A percentile compares a stretch with the other conserved stretches of the same genome.
Conservation (phyloP, 2,329 filamentous ascomycete species). For the Ophiostoma novo-ulmi region DNA sequence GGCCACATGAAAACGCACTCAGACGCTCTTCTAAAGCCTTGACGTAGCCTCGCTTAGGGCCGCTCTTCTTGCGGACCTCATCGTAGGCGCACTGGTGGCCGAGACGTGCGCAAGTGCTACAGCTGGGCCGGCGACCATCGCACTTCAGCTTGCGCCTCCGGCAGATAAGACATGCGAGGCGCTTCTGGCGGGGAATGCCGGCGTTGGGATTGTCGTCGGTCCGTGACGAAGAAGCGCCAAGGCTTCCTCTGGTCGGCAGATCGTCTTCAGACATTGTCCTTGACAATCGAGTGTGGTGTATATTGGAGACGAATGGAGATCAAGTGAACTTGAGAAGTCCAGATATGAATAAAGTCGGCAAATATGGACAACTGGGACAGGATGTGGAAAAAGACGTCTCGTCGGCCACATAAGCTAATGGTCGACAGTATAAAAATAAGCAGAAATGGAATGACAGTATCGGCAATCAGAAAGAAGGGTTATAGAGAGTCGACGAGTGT, state of each 20-base stretch:
- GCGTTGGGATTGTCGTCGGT: slow-evolving; percentile 40
- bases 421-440: background rate
- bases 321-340: background rate
- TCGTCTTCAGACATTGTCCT: slow-evolving; percentile 30
- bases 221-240: slow-evolving; percentile 14
- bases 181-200: slow-evolving; percentile 72
- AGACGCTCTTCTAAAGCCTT: slow-evolving; percentile 89
- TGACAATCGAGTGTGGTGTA: slow-evolving; percentile 26
- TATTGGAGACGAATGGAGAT: background rate
- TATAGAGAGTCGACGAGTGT: background rate
- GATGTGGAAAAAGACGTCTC: background rate
- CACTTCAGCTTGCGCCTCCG: slow-evolving; percentile 88
- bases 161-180: slow-evolving; percentile 91
- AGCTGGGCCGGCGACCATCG: slow-evolving; percentile 77
- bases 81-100: slow-evolving; percentile 86
- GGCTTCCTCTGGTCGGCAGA: slow-evolving; percentile 27
- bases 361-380: background rate
- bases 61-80: slow-evolving; percentile 88
- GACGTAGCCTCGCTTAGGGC: slow-evolving; percentile 89
- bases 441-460: background rate
- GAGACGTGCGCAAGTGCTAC: slow-evolving; percentile 81
- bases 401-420: background rate
- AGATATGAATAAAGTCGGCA: background rate
- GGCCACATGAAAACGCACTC: slow-evolving; percentile 53
- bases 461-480: background rate